Evolutionary conservation across 1,139 yeast species (phyloP), one percentile per base, ranked within the genome.

Genomic region (Yamadazyma spencermartinsiae): DNA sequence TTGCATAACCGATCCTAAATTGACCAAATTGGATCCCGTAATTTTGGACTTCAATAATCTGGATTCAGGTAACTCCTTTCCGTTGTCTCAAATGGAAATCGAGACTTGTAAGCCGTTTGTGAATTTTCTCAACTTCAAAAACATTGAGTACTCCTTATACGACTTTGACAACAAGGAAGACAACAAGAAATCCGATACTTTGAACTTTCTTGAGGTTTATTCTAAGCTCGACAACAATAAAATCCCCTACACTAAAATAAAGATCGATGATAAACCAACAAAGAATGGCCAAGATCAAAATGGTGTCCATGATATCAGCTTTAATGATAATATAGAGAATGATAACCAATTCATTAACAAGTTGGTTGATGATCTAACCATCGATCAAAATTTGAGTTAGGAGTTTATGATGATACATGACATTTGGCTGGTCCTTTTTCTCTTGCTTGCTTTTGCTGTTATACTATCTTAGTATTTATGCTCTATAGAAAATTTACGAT

Each of bases 21-120:
- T 44, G 12, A 34, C 32, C 12, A 33, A 33, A 17, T 17, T n/a
- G 21, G 30, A 10, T 25, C 18, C 32, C 26, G 20, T 17, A 25
- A 11, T 16, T 9, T 15, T 18, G 9, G 11, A 9, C 10, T 13
- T 34, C 11, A 14, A 27, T 20, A 12, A 16, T 9, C 13, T 27
- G 43, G 15, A 14, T 18, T 10, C 14, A n/a, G 20, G 10, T 9
- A 29, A 38, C 10, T 21, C 35, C 15, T 49, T 46, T 36, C 82
- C 85, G 1, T 57, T 82, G 28, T 72, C 84, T 0, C 77, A 77
- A 44, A 76, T 80, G 28, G 89, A 82, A 53, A 74, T 83, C 40
- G 87, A 82, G 46, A 78, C 88, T 0, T 76, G 84, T 48, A 63
- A 68, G 15, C 83, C 86, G 1, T 79, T 68, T 47, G 64, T 74